Conservation (phyloP, 2,329 filamentous ascomycete genomes). For the Pestalotiopsis sp. region DNA sequence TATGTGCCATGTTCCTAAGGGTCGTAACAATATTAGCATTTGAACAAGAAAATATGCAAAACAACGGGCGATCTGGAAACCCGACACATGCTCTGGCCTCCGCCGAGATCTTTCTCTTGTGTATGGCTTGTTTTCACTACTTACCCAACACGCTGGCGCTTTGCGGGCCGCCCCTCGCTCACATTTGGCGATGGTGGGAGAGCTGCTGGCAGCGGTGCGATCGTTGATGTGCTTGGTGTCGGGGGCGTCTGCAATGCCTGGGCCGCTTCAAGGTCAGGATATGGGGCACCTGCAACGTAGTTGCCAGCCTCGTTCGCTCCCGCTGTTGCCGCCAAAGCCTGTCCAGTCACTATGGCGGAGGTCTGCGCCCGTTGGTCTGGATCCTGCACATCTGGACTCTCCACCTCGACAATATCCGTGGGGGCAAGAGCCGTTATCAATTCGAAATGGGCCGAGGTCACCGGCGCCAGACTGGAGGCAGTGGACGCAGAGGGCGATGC, state of each 20-base stretch:
- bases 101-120: background rate
- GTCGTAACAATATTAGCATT: background rate
- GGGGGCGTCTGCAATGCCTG: constrained; percentile 28
- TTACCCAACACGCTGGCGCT: constrained; percentile 29
- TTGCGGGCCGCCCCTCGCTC: constrained; percentile 20
- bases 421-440: background rate
- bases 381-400: background rate
- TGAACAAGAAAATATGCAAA: background rate
- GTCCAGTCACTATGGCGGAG: constrained; percentile 7
- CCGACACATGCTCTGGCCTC: background rate
- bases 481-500: constrained; percentile 30
- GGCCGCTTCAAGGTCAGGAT: constrained; percentile 13
- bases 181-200: constrained; percentile 12
- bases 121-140: constrained; percentile 14
- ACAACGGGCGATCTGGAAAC: background rate
- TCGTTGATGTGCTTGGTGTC: constrained; percentile 20
- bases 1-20: constrained; percentile 19
- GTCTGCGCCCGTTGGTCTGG: background rate
- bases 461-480: constrained; percentile 22
- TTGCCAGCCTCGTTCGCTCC: background rate
- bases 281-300: constrained; percentile 9
- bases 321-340: background rate
- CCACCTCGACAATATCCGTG: background rate
- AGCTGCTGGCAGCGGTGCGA: constrained; percentile 6
- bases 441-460: constrained; percentile 30